Evolutionary conservation across 116 monocot species (phyloP).

Genomic region (Cymodocea nodosa): DNA sequence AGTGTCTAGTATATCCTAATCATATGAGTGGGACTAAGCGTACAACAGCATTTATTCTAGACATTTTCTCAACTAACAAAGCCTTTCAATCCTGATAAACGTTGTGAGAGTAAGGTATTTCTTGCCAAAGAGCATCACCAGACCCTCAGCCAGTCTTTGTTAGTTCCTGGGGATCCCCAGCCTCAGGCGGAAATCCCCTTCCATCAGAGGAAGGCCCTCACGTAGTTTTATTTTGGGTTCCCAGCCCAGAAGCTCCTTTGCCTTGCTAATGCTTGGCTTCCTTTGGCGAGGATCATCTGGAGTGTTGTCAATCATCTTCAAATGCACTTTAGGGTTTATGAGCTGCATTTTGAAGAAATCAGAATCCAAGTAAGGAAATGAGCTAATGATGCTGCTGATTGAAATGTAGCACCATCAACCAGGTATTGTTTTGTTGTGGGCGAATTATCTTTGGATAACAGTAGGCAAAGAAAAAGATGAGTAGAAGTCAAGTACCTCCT

Average conservation of each 20-base stretch:
- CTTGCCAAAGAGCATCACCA: too few species aligned
- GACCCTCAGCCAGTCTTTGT: neutral
- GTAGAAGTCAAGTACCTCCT: constrained; percentile 35
- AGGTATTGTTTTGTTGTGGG: neutral
- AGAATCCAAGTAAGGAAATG: neutral
- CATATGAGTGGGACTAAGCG: too few species aligned
- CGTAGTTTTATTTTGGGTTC: constrained; percentile 56
- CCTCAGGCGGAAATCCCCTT: constrained; percentile 65
- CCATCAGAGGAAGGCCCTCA: constrained; percentile 78
- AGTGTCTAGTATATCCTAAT: too few species aligned
- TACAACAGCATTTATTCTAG: too few species aligned
- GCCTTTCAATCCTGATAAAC: too few species aligned
- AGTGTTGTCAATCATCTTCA: constrained; percentile 71
- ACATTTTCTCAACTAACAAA: too few species aligned
- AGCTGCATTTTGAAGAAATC: constrained; percentile 26
- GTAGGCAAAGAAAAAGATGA: neutral
- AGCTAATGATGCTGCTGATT: neutral
- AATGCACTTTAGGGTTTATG: constrained; percentile 45
- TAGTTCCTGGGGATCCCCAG: constrained; percentile 38
- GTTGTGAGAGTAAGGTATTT: too few species aligned
- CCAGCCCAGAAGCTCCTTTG: constrained; percentile 71
- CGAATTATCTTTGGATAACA: neutral
- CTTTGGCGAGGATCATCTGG: constrained; percentile 85
- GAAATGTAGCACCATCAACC: neutral
- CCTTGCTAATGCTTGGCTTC: constrained; percentile 81